phyloP scores from a whole-genome alignment of 192 early-diverging fungal species.

The Geranomyces michiganensis region DNA sequence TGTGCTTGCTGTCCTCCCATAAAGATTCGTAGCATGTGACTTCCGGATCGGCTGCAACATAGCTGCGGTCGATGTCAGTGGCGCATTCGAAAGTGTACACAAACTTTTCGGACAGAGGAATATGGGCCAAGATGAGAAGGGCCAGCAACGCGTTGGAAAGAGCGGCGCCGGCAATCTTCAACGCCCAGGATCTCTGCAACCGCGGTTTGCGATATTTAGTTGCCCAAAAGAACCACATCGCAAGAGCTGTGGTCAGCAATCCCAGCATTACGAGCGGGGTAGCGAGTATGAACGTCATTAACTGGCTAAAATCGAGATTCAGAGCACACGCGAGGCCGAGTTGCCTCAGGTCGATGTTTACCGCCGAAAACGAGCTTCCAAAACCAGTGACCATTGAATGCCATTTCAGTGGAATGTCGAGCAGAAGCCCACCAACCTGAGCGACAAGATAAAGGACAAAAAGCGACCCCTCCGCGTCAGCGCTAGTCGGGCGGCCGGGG shows the following conservation, averaged over 20 bases:
- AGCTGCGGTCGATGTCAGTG: conserved; percentile 33
- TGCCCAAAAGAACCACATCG: neutral
- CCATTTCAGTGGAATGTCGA: conserved; percentile 26
- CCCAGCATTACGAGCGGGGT: conserved; percentile 18
- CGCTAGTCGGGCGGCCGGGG: too few species aligned
- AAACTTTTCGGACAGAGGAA: conserved; percentile 33
- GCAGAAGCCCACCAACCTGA: conserved; percentile 23
- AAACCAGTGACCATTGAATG: neutral
- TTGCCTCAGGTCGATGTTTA: conserved; percentile 19
- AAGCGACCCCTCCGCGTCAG: too few species aligned
- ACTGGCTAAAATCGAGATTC: conserved; percentile 2
- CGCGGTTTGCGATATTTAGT: neutral
- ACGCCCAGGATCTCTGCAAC: neutral
- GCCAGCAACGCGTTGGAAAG: conserved; percentile 17
- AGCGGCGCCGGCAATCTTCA: neutral
- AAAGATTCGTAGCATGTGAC: conserved; percentile 25
- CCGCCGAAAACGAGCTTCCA: neutral
- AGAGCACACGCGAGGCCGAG: conserved; percentile 25
- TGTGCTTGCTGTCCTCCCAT: conserved; percentile 15
- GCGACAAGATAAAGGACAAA: too few species aligned
- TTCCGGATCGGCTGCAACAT: conserved; percentile 22
- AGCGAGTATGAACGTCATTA: conserved; percentile 11
- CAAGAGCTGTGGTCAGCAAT: neutral
- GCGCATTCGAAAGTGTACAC: conserved; percentile 33
- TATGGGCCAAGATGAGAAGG: conserved; percentile 24